phyloP scores from a whole-genome alignment of 768 basidiomycete species.

The Fomitopsis pulvina region DNA sequence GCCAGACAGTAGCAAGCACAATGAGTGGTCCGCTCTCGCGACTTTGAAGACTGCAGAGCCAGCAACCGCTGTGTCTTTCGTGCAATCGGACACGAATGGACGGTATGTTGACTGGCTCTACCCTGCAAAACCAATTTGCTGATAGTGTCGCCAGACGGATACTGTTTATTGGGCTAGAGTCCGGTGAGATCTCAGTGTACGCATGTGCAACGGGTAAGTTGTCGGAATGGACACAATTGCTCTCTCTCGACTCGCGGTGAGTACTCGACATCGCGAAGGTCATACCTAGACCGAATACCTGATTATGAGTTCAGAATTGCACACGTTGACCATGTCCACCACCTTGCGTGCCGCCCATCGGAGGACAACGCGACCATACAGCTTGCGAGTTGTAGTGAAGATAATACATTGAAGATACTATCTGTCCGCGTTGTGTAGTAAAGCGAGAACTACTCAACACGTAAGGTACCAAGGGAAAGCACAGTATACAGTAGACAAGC shows the following conservation, averaged over 20 bases:
- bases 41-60: slow-evolving; percentile 70
- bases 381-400: slow-evolving; percentile 88
- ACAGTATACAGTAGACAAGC: slow-evolving; percentile 61
- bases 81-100: slow-evolving; percentile 29
- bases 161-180: slow-evolving; percentile 83
- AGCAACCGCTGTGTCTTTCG: slow-evolving; percentile 77
- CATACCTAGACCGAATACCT: slow-evolving; percentile 1
- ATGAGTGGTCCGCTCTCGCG: slow-evolving; percentile 48
- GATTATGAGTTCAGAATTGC: slow-evolving; percentile 41
- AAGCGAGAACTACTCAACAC: slow-evolving; percentile 33
- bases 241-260: slow-evolving; percentile 47
- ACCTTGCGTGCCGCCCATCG: slow-evolving; percentile 70
- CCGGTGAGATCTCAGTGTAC: slow-evolving; percentile 67
- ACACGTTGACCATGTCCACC: slow-evolving; percentile 76
- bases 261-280: slow-evolving; percentile 14
- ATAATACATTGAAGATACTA: slow-evolving; percentile 81
- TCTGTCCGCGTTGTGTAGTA: slow-evolving; percentile 45
- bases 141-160: slow-evolving; percentile 32
- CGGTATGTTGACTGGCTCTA: slow-evolving; percentile 31
- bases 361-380: slow-evolving; percentile 28
- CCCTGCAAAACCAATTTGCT: not conserved
- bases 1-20: slow-evolving; percentile 17
- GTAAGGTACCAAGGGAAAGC: slow-evolving; percentile 21
- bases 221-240: slow-evolving; percentile 40
- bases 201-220: slow-evolving; percentile 26